Base-by-base conservation (phyloP, 2,329 filamentous ascomycete genomes). In the Aspergillus brunneoviolaceus region DNA sequence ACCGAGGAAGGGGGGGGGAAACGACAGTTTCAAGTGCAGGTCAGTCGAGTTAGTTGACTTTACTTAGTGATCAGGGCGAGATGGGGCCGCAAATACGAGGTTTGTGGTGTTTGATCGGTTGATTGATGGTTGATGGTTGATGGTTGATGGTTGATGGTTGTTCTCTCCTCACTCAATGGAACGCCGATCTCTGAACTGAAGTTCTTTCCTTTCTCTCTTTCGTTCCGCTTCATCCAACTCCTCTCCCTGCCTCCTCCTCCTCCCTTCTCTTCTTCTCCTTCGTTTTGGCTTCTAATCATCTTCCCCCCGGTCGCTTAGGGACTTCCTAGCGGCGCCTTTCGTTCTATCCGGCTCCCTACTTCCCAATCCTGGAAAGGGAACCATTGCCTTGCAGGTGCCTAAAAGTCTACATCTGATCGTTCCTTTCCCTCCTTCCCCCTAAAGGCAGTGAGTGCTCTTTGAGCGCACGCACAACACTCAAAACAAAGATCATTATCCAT, bases 381-480 rank as follows among this genome's bases (percentile, higher is more conserved):
- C 39, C 35, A n/a, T 50, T 35, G 48, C 35, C 50, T 48, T 62
- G 53, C 54, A 54, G 53, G 47, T 51, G 57, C 33, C 33, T 57
- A 54, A 52, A 47, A 52, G 33, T 55, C 45, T 47, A 25, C 47
- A 52, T 39, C 57, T 60, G 39, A 55, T 55, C 42, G 53, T 49
- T 55, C 31, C 14, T 27, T 53, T 42, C 27, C 21, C 33, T 49
- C 53, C 60, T 16, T 12, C 14, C 27, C 47, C 57, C 45, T 57
- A 35, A 33, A 57, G 60, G 51, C 53, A 12, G 57, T 50, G 52
- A 27, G 25, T 47, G 52, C 29, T 55, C 31, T 27, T 39, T 53
- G 39, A 35, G 27, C 33, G 39, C 31, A 25, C 14, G 49, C 39
- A 50, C 14, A 52, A 19, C 21, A 7, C 19, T 29, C 52, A 19